Evolutionary conservation across 768 basidiomycete genomes (phyloP).

Genomic region (Calocybe gangraenosa): DNA sequence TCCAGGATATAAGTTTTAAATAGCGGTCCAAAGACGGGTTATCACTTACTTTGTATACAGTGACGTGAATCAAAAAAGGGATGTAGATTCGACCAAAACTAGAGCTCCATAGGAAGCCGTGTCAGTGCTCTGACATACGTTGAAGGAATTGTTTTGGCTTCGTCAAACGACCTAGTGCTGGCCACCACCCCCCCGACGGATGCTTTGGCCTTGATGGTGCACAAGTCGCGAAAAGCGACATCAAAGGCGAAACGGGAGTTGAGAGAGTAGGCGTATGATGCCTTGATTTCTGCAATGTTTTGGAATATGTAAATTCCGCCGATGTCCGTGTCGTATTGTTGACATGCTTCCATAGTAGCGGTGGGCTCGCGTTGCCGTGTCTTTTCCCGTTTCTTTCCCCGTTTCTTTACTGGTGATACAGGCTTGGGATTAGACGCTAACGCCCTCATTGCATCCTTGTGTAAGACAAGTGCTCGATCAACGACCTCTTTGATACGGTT

Average conservation of each 20-base stretch:
- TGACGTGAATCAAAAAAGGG: conserved; percentile 1
- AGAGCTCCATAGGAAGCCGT: conserved; percentile 2
- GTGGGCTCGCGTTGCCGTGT: conserved; percentile 20
- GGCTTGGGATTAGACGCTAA: too few relatives aligned
- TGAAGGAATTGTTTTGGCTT: conserved; percentile 29
- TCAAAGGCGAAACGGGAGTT: conserved; percentile 40
- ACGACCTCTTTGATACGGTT: conserved; percentile 37
- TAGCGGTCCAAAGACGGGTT: too few relatives aligned
- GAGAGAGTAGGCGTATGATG: conserved; percentile 50
- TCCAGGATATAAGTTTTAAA: too few relatives aligned
- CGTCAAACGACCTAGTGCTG: conserved; percentile 32
- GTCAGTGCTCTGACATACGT: conserved; percentile 24
- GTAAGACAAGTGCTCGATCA: conserved; percentile 16
- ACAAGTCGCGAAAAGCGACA: conserved; percentile 51
- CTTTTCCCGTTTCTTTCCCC: conserved; percentile 14
- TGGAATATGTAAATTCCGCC: conserved; percentile 20
- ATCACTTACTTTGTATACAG: too few relatives aligned
- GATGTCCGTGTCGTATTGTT: conserved; percentile 25
- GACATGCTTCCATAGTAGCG: conserved; percentile 20
- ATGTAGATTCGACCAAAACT: not conserved
- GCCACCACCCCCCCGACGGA: conserved; percentile 30
- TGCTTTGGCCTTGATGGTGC: conserved; percentile 50
- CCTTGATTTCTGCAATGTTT: conserved; percentile 44
- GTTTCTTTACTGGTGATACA: conserved; percentile 6
- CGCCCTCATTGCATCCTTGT: conserved; percentile 2